Percentiles rank a stretch among this genome's conserved stretches.
phyloP scores from a whole-genome alignment of 805 yeast species.

The Brettanomyces anomalus region DNA sequence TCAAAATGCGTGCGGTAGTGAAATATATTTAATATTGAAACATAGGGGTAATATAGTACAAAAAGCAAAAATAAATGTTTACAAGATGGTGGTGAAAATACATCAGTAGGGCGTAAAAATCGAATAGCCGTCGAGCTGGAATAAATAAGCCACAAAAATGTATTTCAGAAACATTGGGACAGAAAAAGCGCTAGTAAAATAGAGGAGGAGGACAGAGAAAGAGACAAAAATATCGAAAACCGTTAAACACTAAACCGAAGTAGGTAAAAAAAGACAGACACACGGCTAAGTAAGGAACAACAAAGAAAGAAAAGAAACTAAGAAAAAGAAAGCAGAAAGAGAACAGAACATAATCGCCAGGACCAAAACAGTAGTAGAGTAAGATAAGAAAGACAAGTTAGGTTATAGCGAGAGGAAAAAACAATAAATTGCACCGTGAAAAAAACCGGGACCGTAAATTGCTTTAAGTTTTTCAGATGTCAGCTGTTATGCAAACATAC shows the following conservation, averaged over 20 bases:
- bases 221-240: not conserved
- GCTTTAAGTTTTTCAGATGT: not conserved
- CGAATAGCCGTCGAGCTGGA: too few species aligned
- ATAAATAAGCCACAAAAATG: too few species aligned
- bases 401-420: not conserved
- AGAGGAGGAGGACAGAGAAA: constrained; percentile 1
- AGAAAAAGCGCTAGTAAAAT: not conserved
- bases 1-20: too few species aligned
- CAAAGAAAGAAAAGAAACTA: not conserved
- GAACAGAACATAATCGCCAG: too few species aligned
- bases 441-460: not conserved
- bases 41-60: too few species aligned
- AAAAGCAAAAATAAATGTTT: too few species aligned
- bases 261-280: not conserved
- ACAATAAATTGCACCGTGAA: too few species aligned
- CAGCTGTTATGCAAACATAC: constrained; percentile 28
- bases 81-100: too few species aligned
- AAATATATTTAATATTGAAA: too few species aligned
- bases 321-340: not conserved
- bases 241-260: not conserved
- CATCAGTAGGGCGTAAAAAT: too few species aligned
- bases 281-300: not conserved
- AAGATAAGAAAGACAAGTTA: not conserved
- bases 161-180: too few species aligned
- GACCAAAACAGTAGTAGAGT: too few species aligned